These are phyloP conservation scores for Lachancea sp. DNA, from an alignment of 805 yeast species.

Conservation along the genomic window DNA sequence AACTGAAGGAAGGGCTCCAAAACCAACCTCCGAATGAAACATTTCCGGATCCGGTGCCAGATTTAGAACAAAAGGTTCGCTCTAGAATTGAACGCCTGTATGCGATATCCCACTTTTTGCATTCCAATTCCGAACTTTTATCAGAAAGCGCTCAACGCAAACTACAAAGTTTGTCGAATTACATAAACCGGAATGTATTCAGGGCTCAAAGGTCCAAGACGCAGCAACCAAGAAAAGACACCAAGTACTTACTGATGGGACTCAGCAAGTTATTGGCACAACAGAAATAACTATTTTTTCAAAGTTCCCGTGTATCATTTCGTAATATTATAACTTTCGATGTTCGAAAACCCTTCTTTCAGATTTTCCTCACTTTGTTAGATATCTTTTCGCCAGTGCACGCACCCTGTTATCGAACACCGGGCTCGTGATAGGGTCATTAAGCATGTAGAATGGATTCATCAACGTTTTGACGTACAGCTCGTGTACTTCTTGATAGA, in stretches of 20 bases:
- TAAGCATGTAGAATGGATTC: constrained; percentile 78
- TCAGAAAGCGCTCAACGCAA: constrained; percentile 15
- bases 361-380: constrained; percentile 35
- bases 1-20: constrained; percentile 1
- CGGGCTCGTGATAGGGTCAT: constrained; percentile 66
- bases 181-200: constrained; percentile 7
- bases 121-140: constrained; percentile 22
- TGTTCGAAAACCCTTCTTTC: not conserved
- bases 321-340: constrained; percentile 1
- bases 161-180: constrained; percentile 16
- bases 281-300: constrained; percentile 1
- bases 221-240: constrained; percentile 9
- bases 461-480: constrained; percentile 76
- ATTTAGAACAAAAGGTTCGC: constrained; percentile 13
- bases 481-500: constrained; percentile 80
- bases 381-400: constrained; percentile 65
- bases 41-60: constrained; percentile 8
- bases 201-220: constrained; percentile 3
- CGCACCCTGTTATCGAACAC: constrained; percentile 73
- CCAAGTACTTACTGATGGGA: constrained; percentile 20
- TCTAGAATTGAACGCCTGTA: constrained; percentile 18
- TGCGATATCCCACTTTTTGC: constrained; percentile 22
- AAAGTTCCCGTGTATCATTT: constrained; percentile 6
- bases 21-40: constrained; percentile 9
- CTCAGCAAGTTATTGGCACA: constrained; percentile 21